These are phyloP conservation scores for Mortierella hygrophila DNA, from an alignment of 192 early-diverging fungal species.

Conservation along the genomic window DNA sequence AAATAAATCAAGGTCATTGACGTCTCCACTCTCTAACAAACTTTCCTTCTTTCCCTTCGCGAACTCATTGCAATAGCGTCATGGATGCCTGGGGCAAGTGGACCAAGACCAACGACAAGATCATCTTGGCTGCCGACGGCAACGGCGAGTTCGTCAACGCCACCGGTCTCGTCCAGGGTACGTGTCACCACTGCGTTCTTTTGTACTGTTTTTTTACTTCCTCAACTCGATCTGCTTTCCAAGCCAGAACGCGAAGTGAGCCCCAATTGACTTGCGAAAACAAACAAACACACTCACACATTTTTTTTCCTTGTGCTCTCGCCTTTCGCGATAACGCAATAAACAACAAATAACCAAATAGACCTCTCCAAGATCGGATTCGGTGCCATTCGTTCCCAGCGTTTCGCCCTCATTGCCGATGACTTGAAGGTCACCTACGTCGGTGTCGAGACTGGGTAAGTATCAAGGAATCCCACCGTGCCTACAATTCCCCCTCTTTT, in stretches of 20 bases:
- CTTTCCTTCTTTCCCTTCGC: neutral
- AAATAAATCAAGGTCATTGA: slow-evolving; percentile 3
- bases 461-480: neutral
- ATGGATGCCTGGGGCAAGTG: slow-evolving; percentile 71
- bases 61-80: slow-evolving; percentile 29
- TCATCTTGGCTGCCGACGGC: slow-evolving; percentile 83
- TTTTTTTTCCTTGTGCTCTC: slow-evolving; percentile 13
- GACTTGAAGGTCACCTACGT: slow-evolving; percentile 80
- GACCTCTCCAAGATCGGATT: slow-evolving; percentile 72
- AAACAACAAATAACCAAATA: slow-evolving; percentile 1
- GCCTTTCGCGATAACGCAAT: neutral
- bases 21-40: neutral
- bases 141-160: slow-evolving; percentile 75
- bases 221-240: neutral
- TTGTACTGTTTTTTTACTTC: neutral
- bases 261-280: neutral
- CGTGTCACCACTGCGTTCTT: neutral
- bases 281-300: neutral
- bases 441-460: slow-evolving; percentile 71
- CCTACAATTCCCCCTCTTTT: neutral
- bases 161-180: slow-evolving; percentile 72
- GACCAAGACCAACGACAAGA: slow-evolving; percentile 60
- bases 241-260: neutral
- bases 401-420: slow-evolving; percentile 81
- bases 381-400: slow-evolving; percentile 74